Percentiles rank a stretch among this genome's conserved stretches.
Conservation (phyloP, 352 stramenopile genomes). For the Phytophthora rubi region DNA sequence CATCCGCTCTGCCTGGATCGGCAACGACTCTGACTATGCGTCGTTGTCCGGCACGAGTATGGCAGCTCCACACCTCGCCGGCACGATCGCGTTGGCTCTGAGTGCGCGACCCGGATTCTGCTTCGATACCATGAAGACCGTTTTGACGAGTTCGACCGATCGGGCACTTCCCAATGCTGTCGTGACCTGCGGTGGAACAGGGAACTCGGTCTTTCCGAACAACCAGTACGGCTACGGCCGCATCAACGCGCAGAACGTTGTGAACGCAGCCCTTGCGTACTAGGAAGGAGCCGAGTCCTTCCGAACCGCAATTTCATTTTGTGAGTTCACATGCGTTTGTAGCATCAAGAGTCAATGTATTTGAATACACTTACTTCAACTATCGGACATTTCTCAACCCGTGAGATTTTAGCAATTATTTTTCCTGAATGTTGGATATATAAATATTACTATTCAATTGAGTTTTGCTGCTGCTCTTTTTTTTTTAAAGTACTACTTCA, state of each 20-base stretch:
- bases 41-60: slow-evolving; percentile 66
- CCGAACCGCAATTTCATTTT: slow-evolving; percentile 8
- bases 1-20: slow-evolving; percentile 49
- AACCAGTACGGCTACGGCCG: slow-evolving; percentile 65
- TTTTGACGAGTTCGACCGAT: slow-evolving; percentile 31
- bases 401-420: no score
- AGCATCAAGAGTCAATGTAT: slow-evolving; percentile 22
- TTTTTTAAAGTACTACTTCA: no score
- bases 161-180: slow-evolving; percentile 14
- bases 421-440: no score
- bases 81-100: slow-evolving; percentile 57
- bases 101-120: slow-evolving; percentile 40
- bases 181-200: slow-evolving; percentile 42
- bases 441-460: no score
- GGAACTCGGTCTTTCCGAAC: slow-evolving; percentile 52
- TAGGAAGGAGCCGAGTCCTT: slow-evolving; percentile 7
- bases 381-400: not conserved
- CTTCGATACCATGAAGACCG: slow-evolving; percentile 37
- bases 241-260: slow-evolving; percentile 46
- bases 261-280: slow-evolving; percentile 36
- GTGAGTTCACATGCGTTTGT: slow-evolving; percentile 22
- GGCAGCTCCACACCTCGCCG: slow-evolving; percentile 54
- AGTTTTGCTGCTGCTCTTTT: no score
- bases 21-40: slow-evolving; percentile 41
- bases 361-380: slow-evolving; percentile 28